Conservation (phyloP, 441 rosid species). For the Gossypium aridum region DNA sequence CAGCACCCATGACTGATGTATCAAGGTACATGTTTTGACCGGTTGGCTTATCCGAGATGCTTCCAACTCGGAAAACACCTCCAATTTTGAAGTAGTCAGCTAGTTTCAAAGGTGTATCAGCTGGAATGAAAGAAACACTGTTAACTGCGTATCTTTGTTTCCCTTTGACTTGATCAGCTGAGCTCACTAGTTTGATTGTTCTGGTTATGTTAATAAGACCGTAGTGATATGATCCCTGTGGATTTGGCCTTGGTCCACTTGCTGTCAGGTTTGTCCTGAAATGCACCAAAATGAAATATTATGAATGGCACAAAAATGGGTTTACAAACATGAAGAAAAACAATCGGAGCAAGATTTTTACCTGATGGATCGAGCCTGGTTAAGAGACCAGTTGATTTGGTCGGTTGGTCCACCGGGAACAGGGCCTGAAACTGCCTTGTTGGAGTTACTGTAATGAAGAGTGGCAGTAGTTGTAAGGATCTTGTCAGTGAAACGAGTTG, state of each 20-base stretch:
- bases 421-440: constrained; percentile 24
- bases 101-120: constrained; percentile 59
- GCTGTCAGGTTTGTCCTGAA: constrained; percentile 64
- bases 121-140: constrained; percentile 42
- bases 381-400: constrained; percentile 44
- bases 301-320: background rate
- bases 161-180: constrained; percentile 33
- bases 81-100: constrained; percentile 58
- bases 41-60: constrained; percentile 42
- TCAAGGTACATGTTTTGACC: constrained; percentile 29
- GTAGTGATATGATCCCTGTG: constrained; percentile 74
- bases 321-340: background rate
- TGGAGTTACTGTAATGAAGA: constrained; percentile 50
- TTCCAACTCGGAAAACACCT: constrained; percentile 48
- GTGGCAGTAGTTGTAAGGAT: constrained; percentile 25
- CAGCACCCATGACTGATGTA: constrained; percentile 61
- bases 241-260: constrained; percentile 69
- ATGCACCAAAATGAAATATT: background rate
- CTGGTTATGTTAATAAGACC: constrained; percentile 42
- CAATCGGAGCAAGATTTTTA: background rate
- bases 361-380: constrained; percentile 60
- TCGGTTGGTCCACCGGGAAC: constrained; percentile 32
- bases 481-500: constrained; percentile 39
- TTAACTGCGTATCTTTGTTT: constrained; percentile 64
- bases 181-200: constrained; percentile 45